Evolutionary conservation across 2,329 filamentous ascomycete genomes (phyloP), one percentile per base, ranked within the genome.

Genomic region (Aphanoascus verrucosus): DNA sequence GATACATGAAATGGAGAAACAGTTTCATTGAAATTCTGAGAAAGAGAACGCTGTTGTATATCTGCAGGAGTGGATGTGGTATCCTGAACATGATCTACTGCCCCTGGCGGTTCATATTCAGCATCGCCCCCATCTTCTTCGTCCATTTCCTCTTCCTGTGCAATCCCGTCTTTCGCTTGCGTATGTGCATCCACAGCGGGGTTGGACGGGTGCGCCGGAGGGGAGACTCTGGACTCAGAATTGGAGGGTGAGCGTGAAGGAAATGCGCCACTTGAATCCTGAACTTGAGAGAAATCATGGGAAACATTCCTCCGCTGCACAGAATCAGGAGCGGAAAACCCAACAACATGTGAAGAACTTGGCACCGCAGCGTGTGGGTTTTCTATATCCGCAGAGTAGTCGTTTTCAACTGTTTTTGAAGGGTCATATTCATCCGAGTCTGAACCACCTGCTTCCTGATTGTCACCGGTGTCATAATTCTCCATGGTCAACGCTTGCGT

Each of bases 91-190:
- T 71, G 69, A 67, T 61, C 64, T 64, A 74, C 65, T 65, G 69
- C 73, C 64, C 71, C 74, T 63, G 72, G 69, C 57, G 71, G 81
- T 67, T 84, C 84, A 67, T 72, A 72, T 64, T 72, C 70, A 61
- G 66, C 67, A 61, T 72, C 70, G 59, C 68, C 67, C 57, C 67
- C 61, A 49, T 76, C 73, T 64, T 78, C 76, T 63, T 78, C 76
- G 66, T 77, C 76, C 65, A 46, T n/a, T 43, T 81, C 78, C 66
- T 80, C 79, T 69, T 82, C 80, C 65, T 79, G 75, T 68, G 81
- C 76, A 73, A 82, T 82, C 61, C 79, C 80, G 66, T 78, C 79
- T 63, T 77, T 76, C 57, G 74, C 79, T 63, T 73, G 76, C 62
- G 75, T 69, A 64, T 75, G 73, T 59, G 64, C 62, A 51, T 66